phyloP scores from a whole-genome alignment of 2,329 filamentous ascomycete species.

The Penicillium corylophilum region DNA sequence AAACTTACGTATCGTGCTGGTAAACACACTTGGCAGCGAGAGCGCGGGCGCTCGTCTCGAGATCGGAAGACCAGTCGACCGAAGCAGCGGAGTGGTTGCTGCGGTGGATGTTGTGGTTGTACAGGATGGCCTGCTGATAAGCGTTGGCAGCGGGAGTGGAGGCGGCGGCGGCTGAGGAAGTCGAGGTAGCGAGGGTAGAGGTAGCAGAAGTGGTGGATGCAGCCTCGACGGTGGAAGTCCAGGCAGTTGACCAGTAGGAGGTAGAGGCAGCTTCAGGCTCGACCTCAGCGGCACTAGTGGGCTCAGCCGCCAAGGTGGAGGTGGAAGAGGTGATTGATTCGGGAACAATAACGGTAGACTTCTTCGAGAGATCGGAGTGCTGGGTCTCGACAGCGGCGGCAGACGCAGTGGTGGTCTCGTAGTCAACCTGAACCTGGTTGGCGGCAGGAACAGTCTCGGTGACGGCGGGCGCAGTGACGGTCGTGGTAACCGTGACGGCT shows the following conservation, averaged over 20 bases:
- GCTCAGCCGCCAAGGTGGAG: neutral
- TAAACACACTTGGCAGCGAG: constrained; percentile 70
- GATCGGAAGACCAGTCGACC: constrained; percentile 64
- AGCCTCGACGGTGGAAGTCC: constrained; percentile 42
- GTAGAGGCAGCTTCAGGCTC: constrained; percentile 12
- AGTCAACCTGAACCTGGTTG: constrained; percentile 10
- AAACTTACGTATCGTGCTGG: constrained; percentile 70
- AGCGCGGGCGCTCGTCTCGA: constrained; percentile 62
- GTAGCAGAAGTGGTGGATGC: constrained; percentile 39
- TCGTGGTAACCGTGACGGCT: constrained; percentile 38
- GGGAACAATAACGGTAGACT: constrained; percentile 12
- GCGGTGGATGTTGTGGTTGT: constrained; percentile 85
- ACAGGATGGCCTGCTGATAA: constrained; percentile 47
- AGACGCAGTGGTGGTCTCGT: constrained; percentile 6
- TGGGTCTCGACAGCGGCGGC: constrained; percentile 3
- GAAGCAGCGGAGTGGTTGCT: constrained; percentile 70
- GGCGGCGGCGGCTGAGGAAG: constrained; percentile 45
- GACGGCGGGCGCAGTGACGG: constrained; percentile 31
- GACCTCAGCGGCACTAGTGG: neutral
- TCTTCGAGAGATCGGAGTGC: constrained; percentile 12
- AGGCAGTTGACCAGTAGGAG: constrained; percentile 17
- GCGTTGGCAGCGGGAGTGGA: constrained; percentile 21
- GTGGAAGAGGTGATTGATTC: constrained; percentile 13
- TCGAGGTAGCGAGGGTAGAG: constrained; percentile 29
- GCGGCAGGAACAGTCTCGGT: constrained; percentile 19